Evolutionary conservation across 1,139 yeast species (phyloP).

Genomic region (Pichia sp.): DNA sequence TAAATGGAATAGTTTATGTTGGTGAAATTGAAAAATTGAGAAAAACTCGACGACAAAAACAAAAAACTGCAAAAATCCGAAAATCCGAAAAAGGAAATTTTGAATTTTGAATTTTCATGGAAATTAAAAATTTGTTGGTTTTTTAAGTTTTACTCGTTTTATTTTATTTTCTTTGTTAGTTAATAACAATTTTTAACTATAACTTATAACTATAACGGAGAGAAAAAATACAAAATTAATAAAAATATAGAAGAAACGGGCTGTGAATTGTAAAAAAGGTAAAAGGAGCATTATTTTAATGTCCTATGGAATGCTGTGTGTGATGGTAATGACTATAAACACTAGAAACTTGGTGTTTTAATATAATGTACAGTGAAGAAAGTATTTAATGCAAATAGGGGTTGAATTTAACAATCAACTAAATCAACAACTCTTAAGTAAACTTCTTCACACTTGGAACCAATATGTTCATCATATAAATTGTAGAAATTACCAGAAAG

Average conservation of each 20-base stretch:
- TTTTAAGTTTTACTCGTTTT: background rate
- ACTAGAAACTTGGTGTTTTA: background rate
- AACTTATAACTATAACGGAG: constrained; percentile 1
- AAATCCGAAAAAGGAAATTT: background rate
- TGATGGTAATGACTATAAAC: background rate
- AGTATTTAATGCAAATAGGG: background rate
- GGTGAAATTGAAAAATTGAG: background rate
- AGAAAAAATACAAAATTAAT: background rate
- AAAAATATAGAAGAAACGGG: background rate
- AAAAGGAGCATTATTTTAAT: background rate
- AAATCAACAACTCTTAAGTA: constrained; percentile 61
- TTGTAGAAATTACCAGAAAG: constrained; percentile 75
- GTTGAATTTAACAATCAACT: constrained; percentile 43
- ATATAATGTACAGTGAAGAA: constrained; percentile 8
- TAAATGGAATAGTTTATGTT: background rate
- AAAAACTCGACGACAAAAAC: background rate
- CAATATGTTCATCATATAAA: constrained; percentile 66
- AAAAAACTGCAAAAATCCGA: background rate
- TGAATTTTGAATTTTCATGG: too few species aligned
- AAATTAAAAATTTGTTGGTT: background rate
- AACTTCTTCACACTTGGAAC: constrained; percentile 60
- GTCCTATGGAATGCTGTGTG: background rate
- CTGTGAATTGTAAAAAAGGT: background rate
- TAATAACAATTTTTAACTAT: background rate
- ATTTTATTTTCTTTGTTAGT: background rate